A percentile compares a stretch with the other conserved stretches of the same genome.
Evolutionary conservation across 495 filamentous ascomycete genomes (phyloP).

Genomic region (Neurospora pannonica): DNA sequence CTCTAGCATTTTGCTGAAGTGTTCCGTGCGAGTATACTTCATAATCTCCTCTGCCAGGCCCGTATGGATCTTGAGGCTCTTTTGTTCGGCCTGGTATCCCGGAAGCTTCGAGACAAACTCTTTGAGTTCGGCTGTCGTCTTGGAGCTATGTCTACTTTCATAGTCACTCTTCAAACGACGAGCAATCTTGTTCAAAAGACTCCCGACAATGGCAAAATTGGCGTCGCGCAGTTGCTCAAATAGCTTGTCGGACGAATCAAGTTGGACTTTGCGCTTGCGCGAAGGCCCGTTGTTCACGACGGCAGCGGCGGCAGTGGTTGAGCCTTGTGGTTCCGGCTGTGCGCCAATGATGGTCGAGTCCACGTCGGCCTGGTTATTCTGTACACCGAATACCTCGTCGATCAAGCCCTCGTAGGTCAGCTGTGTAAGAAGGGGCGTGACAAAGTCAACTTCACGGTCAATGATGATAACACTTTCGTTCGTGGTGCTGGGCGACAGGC

Average conservation of each 20-base stretch:
- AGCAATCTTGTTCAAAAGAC: conserved; percentile 82
- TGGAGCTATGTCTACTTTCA: conserved; percentile 78
- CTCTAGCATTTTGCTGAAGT: conserved; percentile 79
- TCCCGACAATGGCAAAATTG: conserved; percentile 91
- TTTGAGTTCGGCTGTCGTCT: conserved; percentile 79
- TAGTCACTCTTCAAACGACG: conserved; percentile 77
- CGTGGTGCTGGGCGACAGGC: conserved; percentile 74
- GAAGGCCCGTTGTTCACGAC: conserved; percentile 19
- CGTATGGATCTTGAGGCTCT: conserved; percentile 84
- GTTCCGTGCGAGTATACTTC: conserved; percentile 77
- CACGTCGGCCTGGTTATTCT: conserved; percentile 84
- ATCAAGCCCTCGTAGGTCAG: conserved; percentile 95
- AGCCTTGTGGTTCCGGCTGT: conserved; percentile 45
- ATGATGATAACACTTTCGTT: conserved; percentile 90
- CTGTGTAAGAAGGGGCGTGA: conserved; percentile 83
- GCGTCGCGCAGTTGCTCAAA: conserved; percentile 83
- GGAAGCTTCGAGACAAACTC: conserved; percentile 89
- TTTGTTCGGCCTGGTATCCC: conserved; percentile 86
- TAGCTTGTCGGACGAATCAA: conserved; percentile 83
- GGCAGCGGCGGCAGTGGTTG: conserved; percentile 26
- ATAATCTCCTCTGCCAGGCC: conserved; percentile 90
- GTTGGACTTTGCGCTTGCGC: conserved; percentile 80
- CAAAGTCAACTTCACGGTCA: conserved; percentile 88
- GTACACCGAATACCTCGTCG: conserved; percentile 87
- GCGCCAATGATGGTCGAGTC: conserved; percentile 82